Base-by-base conservation (phyloP, 148 eudicot genomes). In the Rhododendron mucronatum region DNA sequence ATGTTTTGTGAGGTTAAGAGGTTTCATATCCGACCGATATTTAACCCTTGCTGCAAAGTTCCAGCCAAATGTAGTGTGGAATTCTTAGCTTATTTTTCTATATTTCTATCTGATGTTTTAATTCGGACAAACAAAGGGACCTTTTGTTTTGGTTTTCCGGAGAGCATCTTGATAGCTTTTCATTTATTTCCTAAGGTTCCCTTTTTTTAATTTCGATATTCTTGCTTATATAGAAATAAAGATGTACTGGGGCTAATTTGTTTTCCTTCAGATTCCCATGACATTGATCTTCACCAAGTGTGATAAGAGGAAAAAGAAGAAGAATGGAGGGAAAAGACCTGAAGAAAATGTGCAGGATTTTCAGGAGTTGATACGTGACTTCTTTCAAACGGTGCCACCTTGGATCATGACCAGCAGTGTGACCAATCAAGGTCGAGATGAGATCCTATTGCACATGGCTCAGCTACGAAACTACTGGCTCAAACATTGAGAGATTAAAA, bases 321-420 rank as follows among this genome's bases (percentile, higher is more conserved):
- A 91, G 92, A 94, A 93, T 83, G 99, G 99, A 83, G 99, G 98
- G 59, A 95, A 95, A 88, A 92, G 94, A 85, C 96, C 99, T 0
- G 99, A 95, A 88, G 99, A 97, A 89, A 97, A 97, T 63, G 95
- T 92, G 75, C 89, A 89, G 84, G 93, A 93, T 80, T 97, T 97
- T 88, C 98, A 90, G 89, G 92, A 92, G 71, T 83, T 93, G 86
- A 95, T 96, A 82, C 87, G 92, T 0, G 93, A 92, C 75, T 94
- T 87, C 90, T 96, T 96, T 85, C 90, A 95, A 85, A 90, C 94
- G 15, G 88, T 90, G 26, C 99, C 99, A 3, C 99, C 99, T 82
- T 96, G 99, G 99, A 95, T 96, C 82, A 96, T 96, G 99, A 96
- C 99, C 28, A 96, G 99, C 88, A 96, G 99, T 76, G 89, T 96